A percentile compares a stretch with the other conserved stretches of the same genome.
These are phyloP conservation scores for Teunomyces panamensis DNA, from an alignment of 805 yeast species.

Conservation along the genomic window DNA sequence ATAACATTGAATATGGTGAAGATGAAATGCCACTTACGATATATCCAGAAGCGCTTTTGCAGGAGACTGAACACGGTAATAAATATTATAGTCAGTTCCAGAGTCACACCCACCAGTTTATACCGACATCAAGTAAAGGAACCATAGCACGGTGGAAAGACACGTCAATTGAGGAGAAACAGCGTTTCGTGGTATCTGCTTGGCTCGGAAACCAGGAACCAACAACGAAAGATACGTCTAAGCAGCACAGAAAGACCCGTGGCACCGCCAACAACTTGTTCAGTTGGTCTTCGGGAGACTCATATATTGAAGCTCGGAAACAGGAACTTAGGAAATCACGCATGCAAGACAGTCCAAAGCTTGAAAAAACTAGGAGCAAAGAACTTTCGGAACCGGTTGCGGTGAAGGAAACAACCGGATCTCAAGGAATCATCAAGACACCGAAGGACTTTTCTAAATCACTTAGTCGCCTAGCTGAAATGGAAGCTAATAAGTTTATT, in stretches of 20 bases:
- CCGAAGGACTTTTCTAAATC: conserved; percentile 21
- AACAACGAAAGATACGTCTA: not conserved
- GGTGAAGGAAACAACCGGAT: not conserved
- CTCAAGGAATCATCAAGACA: conserved; percentile 6
- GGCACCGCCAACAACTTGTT: conserved; percentile 32
- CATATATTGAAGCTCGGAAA: conserved; percentile 32
- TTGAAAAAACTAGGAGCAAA: conserved; percentile 1
- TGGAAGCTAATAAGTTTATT: conserved; percentile 36
- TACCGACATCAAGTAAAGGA: conserved; percentile 9
- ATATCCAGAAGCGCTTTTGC: conserved; percentile 37
- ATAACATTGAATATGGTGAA: not conserved
- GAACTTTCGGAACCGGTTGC: not conserved
- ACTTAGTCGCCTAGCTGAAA: conserved; percentile 29
- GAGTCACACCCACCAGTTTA: conserved; percentile 33
- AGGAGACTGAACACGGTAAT: conserved; percentile 26
- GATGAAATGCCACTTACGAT: not conserved
- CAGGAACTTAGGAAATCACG: conserved; percentile 17
- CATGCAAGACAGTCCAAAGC: conserved; percentile 5
- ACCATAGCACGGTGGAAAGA: conserved; percentile 30
- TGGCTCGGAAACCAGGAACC: conserved; percentile 19
- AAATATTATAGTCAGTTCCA: conserved; percentile 32
- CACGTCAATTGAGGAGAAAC: conserved; percentile 22
- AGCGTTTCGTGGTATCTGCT: conserved; percentile 17
- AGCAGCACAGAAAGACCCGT: conserved; percentile 7
- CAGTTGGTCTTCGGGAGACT: conserved; percentile 43